Percentiles rank a stretch among this genome's conserved stretches.
phyloP scores from a whole-genome alignment of 2,329 filamentous ascomycete species.

The Trichoderma sp. region DNA sequence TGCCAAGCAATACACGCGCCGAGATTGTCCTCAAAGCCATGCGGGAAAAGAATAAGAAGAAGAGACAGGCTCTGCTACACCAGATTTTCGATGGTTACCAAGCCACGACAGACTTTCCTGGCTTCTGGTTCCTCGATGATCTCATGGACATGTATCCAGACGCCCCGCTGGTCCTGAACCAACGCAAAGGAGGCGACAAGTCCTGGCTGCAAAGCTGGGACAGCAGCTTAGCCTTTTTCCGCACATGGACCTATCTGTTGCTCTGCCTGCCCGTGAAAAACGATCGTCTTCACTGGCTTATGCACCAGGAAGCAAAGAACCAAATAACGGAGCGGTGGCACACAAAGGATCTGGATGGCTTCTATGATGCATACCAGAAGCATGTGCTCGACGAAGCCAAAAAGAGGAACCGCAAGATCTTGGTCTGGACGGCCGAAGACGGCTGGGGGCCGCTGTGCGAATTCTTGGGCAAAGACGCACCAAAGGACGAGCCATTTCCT shows the following conservation, averaged over 20 bases:
- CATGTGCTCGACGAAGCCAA: slow-evolving; percentile 31
- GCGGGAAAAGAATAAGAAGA: slow-evolving; percentile 29
- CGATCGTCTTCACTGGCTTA: slow-evolving; percentile 31
- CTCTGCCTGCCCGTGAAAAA: slow-evolving; percentile 29
- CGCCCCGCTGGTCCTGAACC: slow-evolving; percentile 35
- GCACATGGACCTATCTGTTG: slow-evolving; percentile 28
- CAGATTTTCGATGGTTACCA: slow-evolving; percentile 34
- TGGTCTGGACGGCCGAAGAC: slow-evolving; percentile 34
- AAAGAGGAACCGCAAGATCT: slow-evolving; percentile 29
- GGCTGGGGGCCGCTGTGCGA: slow-evolving; percentile 45
- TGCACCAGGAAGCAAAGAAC: slow-evolving; percentile 22
- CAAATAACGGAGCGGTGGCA: slow-evolving; percentile 19
- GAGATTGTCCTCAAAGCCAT: slow-evolving; percentile 30
- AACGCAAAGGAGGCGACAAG: slow-evolving; percentile 26
- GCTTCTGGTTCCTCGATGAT: slow-evolving; percentile 34
- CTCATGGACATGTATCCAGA: slow-evolving; percentile 41
- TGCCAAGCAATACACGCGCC: slow-evolving; percentile 27
- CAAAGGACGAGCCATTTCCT: slow-evolving; percentile 35
- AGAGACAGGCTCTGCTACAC: slow-evolving; percentile 32
- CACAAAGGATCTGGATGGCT: slow-evolving; percentile 11
- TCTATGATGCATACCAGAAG: slow-evolving; percentile 28
- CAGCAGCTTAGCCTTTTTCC: slow-evolving; percentile 32
- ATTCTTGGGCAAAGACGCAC: slow-evolving; percentile 38
- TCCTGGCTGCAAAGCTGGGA: slow-evolving; percentile 31
- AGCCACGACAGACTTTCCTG: slow-evolving; percentile 33